Base-by-base conservation (phyloP, 2,329 filamentous ascomycete genomes). In the Monosporascus sp. region DNA sequence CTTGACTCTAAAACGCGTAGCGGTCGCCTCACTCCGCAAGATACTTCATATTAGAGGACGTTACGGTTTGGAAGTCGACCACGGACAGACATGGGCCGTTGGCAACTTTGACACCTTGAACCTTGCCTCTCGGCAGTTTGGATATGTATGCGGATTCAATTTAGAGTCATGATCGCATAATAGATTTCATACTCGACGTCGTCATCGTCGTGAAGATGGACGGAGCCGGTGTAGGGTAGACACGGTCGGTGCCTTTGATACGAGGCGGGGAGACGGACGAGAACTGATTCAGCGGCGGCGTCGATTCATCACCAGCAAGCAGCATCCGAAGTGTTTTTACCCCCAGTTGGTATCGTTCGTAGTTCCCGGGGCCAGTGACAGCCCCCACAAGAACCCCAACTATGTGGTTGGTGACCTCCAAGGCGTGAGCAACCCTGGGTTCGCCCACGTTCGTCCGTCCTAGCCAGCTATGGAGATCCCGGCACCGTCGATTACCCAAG, bases 401-500 rank as follows among this genome's bases (percentile, higher is more conserved):
- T 81, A 82, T 50, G 78, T 82, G 55, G 72, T 73, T 18, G 74
- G 75, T 15, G 77, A 77, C 18, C 70, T 79, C 15, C 28, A 79
- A 80, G 68, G 76, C 77, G 74, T 80, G 65, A 63, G 76, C 68
- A 14, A 24, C 9, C 7, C 2, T 40, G 24, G 7, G 48, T 17
- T 49, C 14, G 11, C 26, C 44, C 18, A 37, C 3, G 17, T 41
- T 58, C 49, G 41, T 53, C 60, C 15, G 57, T 59, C 20, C 59
- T 62, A 26, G 55, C 64, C 24, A 66, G 2, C 37, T 15, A 51
- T 41, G 7, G 22, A 26, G 1, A 2, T 11, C 2, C 18, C 31
- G 76, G 73, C 7, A 76, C 80, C 17, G 55, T 81, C 35, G 80
- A 79, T 50, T 84, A 84, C 63, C 78, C 79, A n/a, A 77, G 79